Base-by-base conservation (phyloP, 108 stramenopile species). In the Nannochloropsis gaditana region DNA sequence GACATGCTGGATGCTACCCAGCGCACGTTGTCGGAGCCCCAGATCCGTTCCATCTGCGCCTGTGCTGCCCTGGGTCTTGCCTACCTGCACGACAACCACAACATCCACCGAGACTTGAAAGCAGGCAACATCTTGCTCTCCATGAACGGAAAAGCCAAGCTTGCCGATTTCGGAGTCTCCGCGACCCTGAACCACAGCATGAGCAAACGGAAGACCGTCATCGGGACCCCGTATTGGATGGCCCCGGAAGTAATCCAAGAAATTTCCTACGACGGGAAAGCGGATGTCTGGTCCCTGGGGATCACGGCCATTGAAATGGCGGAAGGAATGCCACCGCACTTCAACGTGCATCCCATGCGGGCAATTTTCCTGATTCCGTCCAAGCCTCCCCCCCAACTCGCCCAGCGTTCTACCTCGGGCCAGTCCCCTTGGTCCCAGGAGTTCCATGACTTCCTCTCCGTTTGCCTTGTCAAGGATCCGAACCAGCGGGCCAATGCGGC, bases 201-300 rank as follows among this genome's bases (percentile, higher is more conserved):
- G 19, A 97, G 95, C 85, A 97, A 98, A 88, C 93, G 97, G 44
- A 95, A 95, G 87, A 97, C 97, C 19, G 95, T 97, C 45, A 97
- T 97, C 9, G 99, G 99, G 21, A 94, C 95, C 80, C 99, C 99
- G 9, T 99, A 96, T 92, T 99, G 98, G 98, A 99, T 99, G 96
- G 98, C 97, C 2, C 97, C 98, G 2, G 98, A 96, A 83, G 95
- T 97, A 45, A 96, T 96, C 85, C 92, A 93, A 84, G 97, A 98
- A 91, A 92, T 93, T 9, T 93, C 96, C 83, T 99, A 99, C 90
- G 96, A 97, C 91, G 96, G 96, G 82, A 90, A 96, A 84, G 96
- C 96, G 17, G 98, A 99, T 91, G 96, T 99, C 3, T 99, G 99
- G 99, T 93, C 92, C 80, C 87, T 99, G 45, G 99, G 97, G 43